Evolutionary conservation across 2,329 filamentous ascomycete genomes (phyloP), one percentile per base, ranked within the genome.

Genomic region (Pseudocercospora pini-densiflorae): DNA sequence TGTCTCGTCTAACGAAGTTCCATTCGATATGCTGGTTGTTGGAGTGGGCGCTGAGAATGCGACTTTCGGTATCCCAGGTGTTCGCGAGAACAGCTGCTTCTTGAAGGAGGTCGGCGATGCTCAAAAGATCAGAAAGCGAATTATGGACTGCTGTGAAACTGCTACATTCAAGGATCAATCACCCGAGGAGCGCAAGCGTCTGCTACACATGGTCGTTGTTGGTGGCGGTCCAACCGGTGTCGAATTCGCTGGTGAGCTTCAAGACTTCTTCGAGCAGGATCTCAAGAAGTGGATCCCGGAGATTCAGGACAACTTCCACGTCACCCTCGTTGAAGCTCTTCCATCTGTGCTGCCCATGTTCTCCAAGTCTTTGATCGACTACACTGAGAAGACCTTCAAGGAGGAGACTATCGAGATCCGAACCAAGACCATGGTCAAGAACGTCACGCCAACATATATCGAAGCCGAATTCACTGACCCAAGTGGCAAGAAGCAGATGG

Each of bases 141-240:
- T 99, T 82, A 99, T 99, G 95, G 95, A 99, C 84, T 99, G 95
- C 80, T 94, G 97, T 74, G 95, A 99, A 84, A 97, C 94, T 40
- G 95, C 95, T 61, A 94, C 93, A 69, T 97, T 99, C 90, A 98
- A 98, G 88, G 94, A 93, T 78, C 95, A 99, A 84, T 86, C 88
- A 43, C 84, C 87, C 16, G 92, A 95, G 72, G 96, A 99, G 83
- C 85, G 97, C 78, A 90, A 96, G 84, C 93, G 95, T 73, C 89
- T 99, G 75, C 87, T 99, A 79, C 94, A 98, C 86, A 98, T 98
- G 94, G 95, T 99, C 63, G 94, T 85, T 14, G 83, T 85, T 23
- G 83, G 94, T 74, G 94, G 94, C 82, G 94, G 94, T 66, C 94
- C 94, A 47, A 98, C 94, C 62, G 94, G 94, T 84, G 95, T 99